These are phyloP conservation scores for Annona squamosa DNA, from an alignment of 164 flowering plant species.

Conservation along the genomic window DNA sequence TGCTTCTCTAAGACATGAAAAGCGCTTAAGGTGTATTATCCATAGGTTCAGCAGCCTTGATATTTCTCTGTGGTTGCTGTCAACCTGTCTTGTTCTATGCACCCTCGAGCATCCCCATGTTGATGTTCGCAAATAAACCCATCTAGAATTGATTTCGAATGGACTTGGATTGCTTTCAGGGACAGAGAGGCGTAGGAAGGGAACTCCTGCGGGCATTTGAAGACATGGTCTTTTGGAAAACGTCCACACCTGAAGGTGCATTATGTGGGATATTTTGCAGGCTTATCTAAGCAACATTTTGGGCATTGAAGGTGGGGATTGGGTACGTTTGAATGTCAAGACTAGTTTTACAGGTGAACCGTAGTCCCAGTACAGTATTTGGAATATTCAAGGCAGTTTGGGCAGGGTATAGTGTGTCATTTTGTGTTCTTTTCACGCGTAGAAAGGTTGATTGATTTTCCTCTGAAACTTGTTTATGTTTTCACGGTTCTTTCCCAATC, in stretches of 20 bases:
- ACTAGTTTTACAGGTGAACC: not conserved
- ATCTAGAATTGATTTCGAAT: not conserved
- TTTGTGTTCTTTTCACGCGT: not conserved
- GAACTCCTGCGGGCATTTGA: slow-evolving; percentile 5
- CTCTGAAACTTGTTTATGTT: too few relatives aligned
- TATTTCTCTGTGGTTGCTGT: not conserved
- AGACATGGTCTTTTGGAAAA: not conserved
- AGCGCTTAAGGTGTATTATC: not conserved
- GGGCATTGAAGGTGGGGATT: not conserved
- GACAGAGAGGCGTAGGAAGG: slow-evolving; percentile 14
- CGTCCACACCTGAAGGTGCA: not conserved
- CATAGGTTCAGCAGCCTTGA: not conserved
- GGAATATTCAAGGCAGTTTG: not conserved
- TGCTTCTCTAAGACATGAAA: not conserved
- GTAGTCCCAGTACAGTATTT: not conserved
- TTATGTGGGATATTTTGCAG: not conserved
- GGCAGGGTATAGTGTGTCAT: not conserved
- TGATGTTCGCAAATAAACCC: not conserved
- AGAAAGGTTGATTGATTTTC: too few relatives aligned
- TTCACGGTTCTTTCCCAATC: too few relatives aligned
- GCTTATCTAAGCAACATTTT: not conserved
- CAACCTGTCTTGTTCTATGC: not conserved
- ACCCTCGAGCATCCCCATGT: not conserved
- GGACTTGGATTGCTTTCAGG: slow-evolving; percentile 3
- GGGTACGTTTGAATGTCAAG: not conserved